These are phyloP conservation scores for Penicillium brevicompactum DNA, from an alignment of 2,329 filamentous ascomycete genomes.

Conservation along the genomic window DNA sequence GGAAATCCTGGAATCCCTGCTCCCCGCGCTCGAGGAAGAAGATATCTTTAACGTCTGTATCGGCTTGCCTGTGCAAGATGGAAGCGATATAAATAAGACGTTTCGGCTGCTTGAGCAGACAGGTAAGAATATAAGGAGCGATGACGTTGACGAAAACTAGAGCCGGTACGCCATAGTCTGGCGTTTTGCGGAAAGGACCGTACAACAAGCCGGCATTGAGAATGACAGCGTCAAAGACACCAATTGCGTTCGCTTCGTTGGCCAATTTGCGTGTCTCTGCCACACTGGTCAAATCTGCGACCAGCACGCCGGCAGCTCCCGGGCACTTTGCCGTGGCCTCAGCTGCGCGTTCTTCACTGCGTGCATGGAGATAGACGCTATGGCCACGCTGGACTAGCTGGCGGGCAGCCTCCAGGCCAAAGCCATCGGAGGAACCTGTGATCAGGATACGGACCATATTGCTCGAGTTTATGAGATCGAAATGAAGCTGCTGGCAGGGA, in stretches of 20 bases:
- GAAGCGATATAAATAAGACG: slow-evolving; percentile 56
- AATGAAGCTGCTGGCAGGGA: no score
- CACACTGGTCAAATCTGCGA: slow-evolving; percentile 55
- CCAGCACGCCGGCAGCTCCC: slow-evolving; percentile 52
- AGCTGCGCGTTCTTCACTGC: slow-evolving; percentile 54
- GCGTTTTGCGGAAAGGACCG: slow-evolving; percentile 43
- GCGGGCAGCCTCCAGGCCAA: slow-evolving; percentile 55
- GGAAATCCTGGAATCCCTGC: slow-evolving; percentile 33
- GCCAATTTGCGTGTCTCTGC: slow-evolving; percentile 54
- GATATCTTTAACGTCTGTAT: slow-evolving; percentile 43
- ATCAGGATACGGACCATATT: slow-evolving; percentile 53
- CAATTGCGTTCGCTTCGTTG: slow-evolving; percentile 51
- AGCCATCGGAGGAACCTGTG: slow-evolving; percentile 59
- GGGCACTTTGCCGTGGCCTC: slow-evolving; percentile 53
- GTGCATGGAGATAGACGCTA: slow-evolving; percentile 58
- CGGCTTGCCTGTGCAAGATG: slow-evolving; percentile 52
- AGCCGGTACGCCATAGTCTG: slow-evolving; percentile 47
- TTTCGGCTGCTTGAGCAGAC: slow-evolving; percentile 52
- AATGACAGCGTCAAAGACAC: slow-evolving; percentile 57
- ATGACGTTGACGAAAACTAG: slow-evolving; percentile 58
- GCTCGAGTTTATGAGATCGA: not conserved
- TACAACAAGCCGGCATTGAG: slow-evolving; percentile 59
- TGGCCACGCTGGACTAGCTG: slow-evolving; percentile 55
- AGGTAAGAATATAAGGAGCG: slow-evolving; percentile 58
- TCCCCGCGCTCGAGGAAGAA: slow-evolving; percentile 42